phyloP scores from a whole-genome alignment of 1,284 basidiomycete genomes.

The Phylloporus gajari region DNA sequence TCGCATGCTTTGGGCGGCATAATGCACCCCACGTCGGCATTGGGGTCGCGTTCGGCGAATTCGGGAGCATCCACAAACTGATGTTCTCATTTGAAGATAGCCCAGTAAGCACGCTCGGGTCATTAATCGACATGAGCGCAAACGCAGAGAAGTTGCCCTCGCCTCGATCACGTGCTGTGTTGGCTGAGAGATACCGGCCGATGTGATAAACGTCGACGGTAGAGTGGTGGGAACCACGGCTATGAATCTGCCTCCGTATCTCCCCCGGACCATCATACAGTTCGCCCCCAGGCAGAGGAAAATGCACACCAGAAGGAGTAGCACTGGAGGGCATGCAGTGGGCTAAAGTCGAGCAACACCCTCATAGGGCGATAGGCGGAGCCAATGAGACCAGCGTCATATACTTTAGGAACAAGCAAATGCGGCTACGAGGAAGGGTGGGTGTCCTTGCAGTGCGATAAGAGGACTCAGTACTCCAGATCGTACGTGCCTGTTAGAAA shows the following conservation, averaged over 20 bases:
- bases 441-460: constrained; percentile 28
- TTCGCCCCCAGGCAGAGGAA: constrained; percentile 41
- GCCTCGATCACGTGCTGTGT: constrained; percentile 27
- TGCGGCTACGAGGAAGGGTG: constrained; percentile 31
- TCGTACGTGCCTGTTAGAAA: too few relatives aligned
- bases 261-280: too few relatives aligned
- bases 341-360: constrained; percentile 38
- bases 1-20: constrained; percentile 37
- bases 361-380: constrained; percentile 42
- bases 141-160: constrained; percentile 71
- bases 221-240: constrained; percentile 20
- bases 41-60: constrained; percentile 58
- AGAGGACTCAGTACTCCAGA: too few relatives aligned
- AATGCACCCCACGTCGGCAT: constrained; percentile 51
- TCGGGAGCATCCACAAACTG: constrained; percentile 36
- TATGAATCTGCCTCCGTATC: too few relatives aligned
- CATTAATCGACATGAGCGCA: constrained; percentile 77
- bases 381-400: constrained; percentile 27
- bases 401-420: constrained; percentile 35
- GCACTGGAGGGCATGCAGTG: constrained; percentile 48
- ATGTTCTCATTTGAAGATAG: constrained; percentile 60
- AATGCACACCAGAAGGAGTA: constrained; percentile 52
- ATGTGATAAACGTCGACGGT: constrained; percentile 17
- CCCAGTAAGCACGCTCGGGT: constrained; percentile 70
- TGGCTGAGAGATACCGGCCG: constrained; percentile 16